Evolutionary conservation across 2,329 filamentous ascomycete species (phyloP), one percentile per base, ranked within the genome.

Genomic region (Setomelanomma holmii): DNA sequence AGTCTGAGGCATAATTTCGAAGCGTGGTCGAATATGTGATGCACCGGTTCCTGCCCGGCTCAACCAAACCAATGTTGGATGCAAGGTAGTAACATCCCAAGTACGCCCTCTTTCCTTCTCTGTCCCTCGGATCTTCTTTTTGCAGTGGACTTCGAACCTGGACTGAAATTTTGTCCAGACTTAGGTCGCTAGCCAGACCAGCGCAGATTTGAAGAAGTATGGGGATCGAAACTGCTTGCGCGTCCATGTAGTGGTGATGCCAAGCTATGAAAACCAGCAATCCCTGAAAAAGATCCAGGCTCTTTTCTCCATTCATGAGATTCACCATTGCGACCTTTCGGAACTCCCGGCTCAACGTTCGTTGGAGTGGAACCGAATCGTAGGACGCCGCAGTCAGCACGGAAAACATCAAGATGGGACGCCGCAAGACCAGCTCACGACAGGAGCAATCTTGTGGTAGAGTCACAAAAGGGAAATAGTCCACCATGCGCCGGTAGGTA

Each of bases 171-270:
- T 51, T 65, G 42, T 74, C 70, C 23, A 74, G 51, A 7, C 64
- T 63, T 11, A 74, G 50, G 43, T 72, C 71, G 27, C 60, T 56
- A 24, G 68, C 68, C 17, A 74, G 67, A 40, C 69, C 69, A 19
- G 70, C 51, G 41, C 67, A 72, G 5, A 74, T 55, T 39, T 73
- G 71, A 5, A 73, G 56, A 24, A 74, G 65, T 59, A 72, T 66
- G 12, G 67, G 64, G 27, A 73, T 64, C 1, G 71, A 72, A 23
- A 72, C 61, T 6, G 69, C 67, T 24, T 73, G 64, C 21, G 64
- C 46, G 40, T 74, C 69, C 69, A 72, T 73, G 36, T 73, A 74
- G 42, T 70, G 70, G 24, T 74, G 71, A 33, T 74, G 71, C 71
- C 71, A 74, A 4, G 71, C 71, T 44, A 73, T 68, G 42, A 73